Evolutionary conservation across 768 basidiomycete species (phyloP), one percentile per base, ranked within the genome.

Genomic region (Calocybe indica): DNA sequence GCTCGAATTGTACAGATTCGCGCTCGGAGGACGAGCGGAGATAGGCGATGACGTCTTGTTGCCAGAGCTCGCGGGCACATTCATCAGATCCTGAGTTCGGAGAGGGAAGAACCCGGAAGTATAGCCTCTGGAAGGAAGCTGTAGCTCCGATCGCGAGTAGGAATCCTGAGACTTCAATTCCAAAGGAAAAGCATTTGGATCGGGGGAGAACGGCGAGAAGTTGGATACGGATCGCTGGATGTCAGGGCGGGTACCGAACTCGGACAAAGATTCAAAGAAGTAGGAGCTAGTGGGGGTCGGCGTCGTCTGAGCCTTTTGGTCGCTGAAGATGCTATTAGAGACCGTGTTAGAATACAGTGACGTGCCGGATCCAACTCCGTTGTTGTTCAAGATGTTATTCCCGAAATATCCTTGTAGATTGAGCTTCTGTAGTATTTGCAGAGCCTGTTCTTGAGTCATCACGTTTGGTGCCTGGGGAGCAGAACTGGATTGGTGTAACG

Each of bases 191-290:
- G 71, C 62, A 53, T 78, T 83, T 7, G 83, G 80, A 55, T 89
- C 87, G 7, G 87, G 87, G 1, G 88, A 89, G 66, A 90, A 90
- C 3, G 87, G 87, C 6, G 85, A 84, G 62, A 89, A 89, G 49
- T 62, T 69, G 13, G 70, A 66, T 43, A 62, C 64, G 5, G 63
- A 45, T 39, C 70, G 68, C 38, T 67, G 64, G 11, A 66, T 51
- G n/a, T 68, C 70, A 8, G 66, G 58, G 37, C 65, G 67, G 3
- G 62, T 55, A 11, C 54, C 47, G 51, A 54, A 61, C 11, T 55
- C 54, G 3, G 55, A 52, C 6, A 59, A 59, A 3, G 55, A 48
- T n/a, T 57, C 49, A 28, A 53, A 59, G 13, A 53, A 28, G 48
- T 51, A 15, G 42, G 42, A 11, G 49, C 52, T 29, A 44, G 48